Evolutionary conservation across 495 filamentous ascomycete species (phyloP), one percentile per base, ranked within the genome.

Genomic region (Aspergillus carlsbadensis): DNA sequence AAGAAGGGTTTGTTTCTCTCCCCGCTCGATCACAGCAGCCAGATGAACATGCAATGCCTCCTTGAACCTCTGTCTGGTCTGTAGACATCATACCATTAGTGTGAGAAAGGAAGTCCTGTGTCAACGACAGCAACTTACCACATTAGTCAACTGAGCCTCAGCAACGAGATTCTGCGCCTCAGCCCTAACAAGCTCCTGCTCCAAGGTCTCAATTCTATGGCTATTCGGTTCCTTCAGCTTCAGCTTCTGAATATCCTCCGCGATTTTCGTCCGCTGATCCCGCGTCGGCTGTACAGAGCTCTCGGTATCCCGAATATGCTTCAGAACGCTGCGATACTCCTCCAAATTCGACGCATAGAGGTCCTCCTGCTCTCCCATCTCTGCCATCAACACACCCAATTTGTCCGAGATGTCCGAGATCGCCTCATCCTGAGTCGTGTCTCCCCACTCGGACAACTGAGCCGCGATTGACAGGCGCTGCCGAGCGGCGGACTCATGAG

Each of bases 371-470:
- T 94, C 88, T 35, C 91, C 94, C 33, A 98, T 80, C 75, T 97
- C 94, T 0, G 87, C 85, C 47, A 98, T 76, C 64, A 98, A 75
- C 31, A 98, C 94, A 29, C 90, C 95, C 39, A 98, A 74, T 75
- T 98, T 98, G 76, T 98, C 95, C 55, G 87, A 87, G 53, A 98
- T 81, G 68, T 97, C 93, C 8, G 84, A 89, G 62, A 98, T 74
- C 35, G 86, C 85, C 43, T 94, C 91, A 67, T 98, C 94, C 4
- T 80, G 78, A 3, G 92, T 94, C 39, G 86, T 81, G 69, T 96
- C 92, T 49, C 94, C 95, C 95, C 95, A 98, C 53, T 96, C 94
- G 5, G 89, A 92, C n/a, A 98, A 83, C 74, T 97, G 91, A 2
- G 84, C 82, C 8, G 92, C 93, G 63, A 96, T 88, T 14, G 86